Evolutionary conservation across 805 yeast species (phyloP).

Genomic region (Wickerhamiella sergipiensis): DNA sequence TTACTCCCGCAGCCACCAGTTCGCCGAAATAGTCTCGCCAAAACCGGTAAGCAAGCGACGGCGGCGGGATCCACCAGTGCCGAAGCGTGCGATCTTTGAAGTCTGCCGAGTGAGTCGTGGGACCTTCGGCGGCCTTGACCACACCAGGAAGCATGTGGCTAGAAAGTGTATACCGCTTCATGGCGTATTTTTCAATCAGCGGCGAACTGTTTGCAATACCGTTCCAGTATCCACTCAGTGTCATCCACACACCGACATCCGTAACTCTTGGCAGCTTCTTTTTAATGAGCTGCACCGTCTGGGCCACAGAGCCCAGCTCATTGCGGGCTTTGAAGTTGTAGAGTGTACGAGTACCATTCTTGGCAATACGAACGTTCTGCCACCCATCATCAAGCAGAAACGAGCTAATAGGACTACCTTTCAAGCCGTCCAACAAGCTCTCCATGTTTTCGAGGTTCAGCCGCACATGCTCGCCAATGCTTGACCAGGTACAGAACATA

Average conservation of each 20-base stretch:
- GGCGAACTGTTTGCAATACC: background rate
- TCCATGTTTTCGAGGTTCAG: background rate
- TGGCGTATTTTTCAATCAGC: background rate
- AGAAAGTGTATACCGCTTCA: background rate
- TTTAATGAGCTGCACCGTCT: background rate
- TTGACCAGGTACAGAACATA: background rate
- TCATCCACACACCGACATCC: background rate
- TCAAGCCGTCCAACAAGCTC: background rate
- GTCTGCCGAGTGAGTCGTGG: background rate
- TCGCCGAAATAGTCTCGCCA: background rate
- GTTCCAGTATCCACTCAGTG: background rate
- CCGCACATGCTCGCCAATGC: background rate
- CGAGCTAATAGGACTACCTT: background rate
- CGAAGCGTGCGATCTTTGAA: background rate
- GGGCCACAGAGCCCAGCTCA: background rate
- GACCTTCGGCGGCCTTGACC: background rate
- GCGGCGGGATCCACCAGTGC: background rate
- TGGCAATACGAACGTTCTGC: background rate
- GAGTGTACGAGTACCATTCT: background rate
- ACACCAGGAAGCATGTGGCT: background rate
- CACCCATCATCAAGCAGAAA: background rate
- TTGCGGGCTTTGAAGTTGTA: background rate
- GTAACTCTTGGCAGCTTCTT: background rate
- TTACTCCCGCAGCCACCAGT: background rate
- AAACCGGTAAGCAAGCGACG: background rate